Conservation (phyloP, 2,329 filamentous ascomycete species). For the Plectosphaerella cucumerina region DNA sequence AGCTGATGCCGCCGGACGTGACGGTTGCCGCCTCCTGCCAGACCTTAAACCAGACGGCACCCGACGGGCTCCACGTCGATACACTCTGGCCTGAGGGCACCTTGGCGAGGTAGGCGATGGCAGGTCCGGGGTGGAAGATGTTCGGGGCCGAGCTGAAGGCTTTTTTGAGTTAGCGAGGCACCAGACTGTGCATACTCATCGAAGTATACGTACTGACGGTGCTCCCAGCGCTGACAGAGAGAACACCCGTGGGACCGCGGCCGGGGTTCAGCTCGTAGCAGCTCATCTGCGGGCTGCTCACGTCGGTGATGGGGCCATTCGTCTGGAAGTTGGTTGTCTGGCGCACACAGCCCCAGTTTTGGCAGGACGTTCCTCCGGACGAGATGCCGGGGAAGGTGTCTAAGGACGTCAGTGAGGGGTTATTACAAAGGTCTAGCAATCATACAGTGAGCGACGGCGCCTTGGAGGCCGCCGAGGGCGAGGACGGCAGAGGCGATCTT, state of each 20-base stretch:
- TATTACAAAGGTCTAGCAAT: background rate
- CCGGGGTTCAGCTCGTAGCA: constrained; percentile 43
- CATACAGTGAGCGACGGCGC: constrained; percentile 34
- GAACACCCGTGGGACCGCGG: constrained; percentile 35
- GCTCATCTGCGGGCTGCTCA: constrained; percentile 41
- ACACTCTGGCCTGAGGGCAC: constrained; percentile 27
- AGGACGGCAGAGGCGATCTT: constrained; percentile 14
- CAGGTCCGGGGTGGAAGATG: constrained; percentile 33
- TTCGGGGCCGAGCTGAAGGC: constrained; percentile 31
- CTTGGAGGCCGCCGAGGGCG: constrained; percentile 16
- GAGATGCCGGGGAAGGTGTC: constrained; percentile 38
- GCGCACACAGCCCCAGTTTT: constrained; percentile 42
- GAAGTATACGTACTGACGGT: constrained; percentile 9
- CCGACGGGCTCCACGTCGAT: constrained; percentile 25
- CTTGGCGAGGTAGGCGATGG: constrained; percentile 31
- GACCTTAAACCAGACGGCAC: constrained; percentile 33
- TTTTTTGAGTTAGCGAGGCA: background rate
- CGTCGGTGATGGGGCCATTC: constrained; percentile 44
- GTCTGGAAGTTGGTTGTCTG: constrained; percentile 45
- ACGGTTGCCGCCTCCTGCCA: constrained; percentile 31
- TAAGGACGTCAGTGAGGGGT: constrained; percentile 12
- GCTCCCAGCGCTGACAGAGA: constrained; percentile 23
- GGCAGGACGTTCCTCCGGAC: constrained; percentile 22
- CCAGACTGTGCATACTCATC: too few relatives aligned
- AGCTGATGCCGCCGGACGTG: constrained; percentile 26